Evolutionary conservation across 257 asterid genomes (phyloP), one percentile per base, ranked within the genome.

Genomic region (Solanum medicagineum): DNA sequence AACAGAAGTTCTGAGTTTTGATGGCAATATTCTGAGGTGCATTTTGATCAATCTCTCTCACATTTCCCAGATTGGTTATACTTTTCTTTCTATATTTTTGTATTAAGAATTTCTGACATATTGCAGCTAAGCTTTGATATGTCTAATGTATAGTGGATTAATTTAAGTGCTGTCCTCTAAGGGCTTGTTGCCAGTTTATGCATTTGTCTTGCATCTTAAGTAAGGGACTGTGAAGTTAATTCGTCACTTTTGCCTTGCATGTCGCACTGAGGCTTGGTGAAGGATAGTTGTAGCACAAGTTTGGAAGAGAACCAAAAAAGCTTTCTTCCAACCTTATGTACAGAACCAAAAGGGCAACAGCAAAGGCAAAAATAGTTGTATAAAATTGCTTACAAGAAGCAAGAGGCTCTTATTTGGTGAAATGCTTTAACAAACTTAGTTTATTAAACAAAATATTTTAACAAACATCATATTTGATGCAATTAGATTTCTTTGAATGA

Each of bases 1-100:
- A 84, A 92, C 97, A 16, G 99, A 97, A 92, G 94, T 97, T 88
- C 87, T 97, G 91, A 97, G 99, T 92, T 97, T 97, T 87, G 99
- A 97, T 83, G 99, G 99, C 84, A 93, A 84, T 82, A 95, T 92
- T 86, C 88, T 97, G 88, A 97, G 99, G 99, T 94, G 90, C 55
- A 93, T 85, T 82, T 86, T 83, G 77, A 68, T 62, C 74, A 56
- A 69, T 79, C 65, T 79, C 65, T 79, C 66, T 53, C 66, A 79
- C 45, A 53, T 79, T 83, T 83, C 75, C 69, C 80, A 81, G 32
- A 51, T 29, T 66, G 81, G 22, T 74, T 29, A 42, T 85, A 84
- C 26, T 29, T 77, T 79, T 79, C 49, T 79, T 26, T 29, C 47
- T 16, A 51, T 79, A 29, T 53, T 54, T n/a, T 79, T 36, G 29